Base-by-base conservation (phyloP, 306 rosid species). In the Fragaria vesca region DNA sequence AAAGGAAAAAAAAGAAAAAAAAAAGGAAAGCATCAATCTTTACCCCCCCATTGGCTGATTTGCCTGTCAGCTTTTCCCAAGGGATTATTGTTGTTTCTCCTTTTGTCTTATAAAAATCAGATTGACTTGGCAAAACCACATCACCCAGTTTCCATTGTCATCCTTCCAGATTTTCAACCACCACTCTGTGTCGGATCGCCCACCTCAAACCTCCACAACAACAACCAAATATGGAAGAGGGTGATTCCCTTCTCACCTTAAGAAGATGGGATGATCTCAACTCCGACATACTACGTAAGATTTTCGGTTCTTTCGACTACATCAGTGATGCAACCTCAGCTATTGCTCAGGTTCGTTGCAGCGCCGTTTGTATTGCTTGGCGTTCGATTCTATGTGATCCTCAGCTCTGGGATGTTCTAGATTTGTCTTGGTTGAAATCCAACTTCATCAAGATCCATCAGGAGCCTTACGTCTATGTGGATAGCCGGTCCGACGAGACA, bases 391-490 rank as follows among this genome's bases (percentile, higher is more conserved):
- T 50, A 4, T 50, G 89, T 45, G 97, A 91, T 84, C 90, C 89
- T 24, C 80, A 83, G 79, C 84, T 87, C 70, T 91, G 93, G 91
- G 84, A 75, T 73, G 87, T 88, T 21, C 93, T 91, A 13, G 94
- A 91, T 83, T 82, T 91, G 74, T 89, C 97, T 11, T 86, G 70
- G 83, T 47, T 91, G 81, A 85, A 66, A 69, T 86, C 90, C 12
- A 77, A 91, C 76, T 88, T 88, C 90, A 85, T 91, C 81, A 88
- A 86, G 80, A 91, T 81, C 88, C 88, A 78, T 3, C 74, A 85
- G 45, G 88, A 86, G 81, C 97, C 97, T 0, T 91, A 74, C 69
- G 91, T 89, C 51, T 89, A 91, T 46, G 97, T 91, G 57, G 77
- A 85, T 76, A 88, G 84, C 52, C 83, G 83, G 6, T 89, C 93